These are phyloP conservation scores for Hyparrhenia diplandra DNA, from an alignment of 176 grass and related monocot genomes.

Conservation along the genomic window DNA sequence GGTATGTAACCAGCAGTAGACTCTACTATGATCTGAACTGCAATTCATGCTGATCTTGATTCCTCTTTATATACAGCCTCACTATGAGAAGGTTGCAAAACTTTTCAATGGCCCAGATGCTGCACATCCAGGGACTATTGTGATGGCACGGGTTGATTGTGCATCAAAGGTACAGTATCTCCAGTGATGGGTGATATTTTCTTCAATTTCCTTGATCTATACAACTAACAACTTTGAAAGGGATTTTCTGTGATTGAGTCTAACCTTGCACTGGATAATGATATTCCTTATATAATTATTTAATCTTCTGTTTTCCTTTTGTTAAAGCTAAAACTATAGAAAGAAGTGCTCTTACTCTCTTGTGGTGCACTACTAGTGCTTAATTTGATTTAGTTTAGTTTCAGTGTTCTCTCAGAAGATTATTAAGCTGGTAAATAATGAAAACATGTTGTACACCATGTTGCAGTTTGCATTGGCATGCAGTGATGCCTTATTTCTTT, in stretches of 20 bases:
- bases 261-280: not conserved
- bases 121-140: slow-evolving; percentile 73
- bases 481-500: slow-evolving; percentile 42
- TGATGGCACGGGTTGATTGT: slow-evolving; percentile 94
- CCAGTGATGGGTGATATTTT: not conserved
- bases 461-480: slow-evolving; percentile 18
- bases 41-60: not conserved
- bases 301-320: not conserved
- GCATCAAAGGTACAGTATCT: slow-evolving; percentile 81
- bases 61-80: slow-evolving; percentile 49
- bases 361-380: not conserved
- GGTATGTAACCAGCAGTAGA: slow-evolving; percentile 36
- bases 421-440: not conserved
- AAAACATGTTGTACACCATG: not conserved
- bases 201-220: not conserved
- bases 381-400: not conserved
- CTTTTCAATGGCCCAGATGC: slow-evolving; percentile 90
- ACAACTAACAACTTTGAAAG: not conserved
- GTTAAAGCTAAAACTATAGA: not conserved
- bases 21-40: slow-evolving; percentile 15
- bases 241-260: not conserved
- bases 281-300: not conserved
- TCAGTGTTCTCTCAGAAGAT: not conserved
- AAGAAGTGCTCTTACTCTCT: not conserved
- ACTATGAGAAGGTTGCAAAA: slow-evolving; percentile 95